phyloP scores from a whole-genome alignment of 306 rosid species.

The Benincasa hispida region DNA sequence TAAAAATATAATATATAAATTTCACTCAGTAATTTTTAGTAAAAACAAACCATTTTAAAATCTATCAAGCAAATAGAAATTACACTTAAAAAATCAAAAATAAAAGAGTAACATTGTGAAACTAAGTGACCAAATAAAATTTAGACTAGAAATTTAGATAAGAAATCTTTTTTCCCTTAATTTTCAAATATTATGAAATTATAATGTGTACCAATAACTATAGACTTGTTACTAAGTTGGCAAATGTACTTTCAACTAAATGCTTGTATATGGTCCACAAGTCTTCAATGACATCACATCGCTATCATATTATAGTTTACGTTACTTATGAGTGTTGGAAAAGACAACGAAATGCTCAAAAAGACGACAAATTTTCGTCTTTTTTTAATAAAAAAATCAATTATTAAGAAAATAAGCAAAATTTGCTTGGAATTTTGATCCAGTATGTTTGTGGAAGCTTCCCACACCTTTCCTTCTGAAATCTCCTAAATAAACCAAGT shows the following conservation, averaged over 20 bases:
- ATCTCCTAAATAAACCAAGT: not conserved
- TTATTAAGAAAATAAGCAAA: not conserved
- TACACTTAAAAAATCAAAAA: too few relatives aligned
- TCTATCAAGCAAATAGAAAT: too few relatives aligned
- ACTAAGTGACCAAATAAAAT: too few relatives aligned
- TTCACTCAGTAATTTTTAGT: too few relatives aligned
- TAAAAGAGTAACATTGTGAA: too few relatives aligned
- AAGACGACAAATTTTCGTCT: not conserved
- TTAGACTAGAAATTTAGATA: too few relatives aligned
- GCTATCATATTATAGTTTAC: not conserved
- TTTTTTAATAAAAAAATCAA: too few relatives aligned
- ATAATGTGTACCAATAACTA: not conserved
- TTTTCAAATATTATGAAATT: too few relatives aligned
- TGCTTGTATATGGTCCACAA: not conserved
- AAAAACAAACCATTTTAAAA: too few relatives aligned
- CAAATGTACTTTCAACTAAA: not conserved
- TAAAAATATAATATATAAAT: too few relatives aligned
- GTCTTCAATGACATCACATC: not conserved
- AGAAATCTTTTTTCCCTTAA: too few relatives aligned
- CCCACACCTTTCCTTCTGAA: slow-evolving; percentile 10
- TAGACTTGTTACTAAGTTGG: not conserved
- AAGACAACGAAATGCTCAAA: not conserved
- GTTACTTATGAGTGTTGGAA: too few relatives aligned
- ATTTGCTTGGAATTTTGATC: not conserved
- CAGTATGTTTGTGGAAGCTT: slow-evolving; percentile 5